Conservation (phyloP, 768 basidiomycete species). For the Auricularia heimuer region DNA sequence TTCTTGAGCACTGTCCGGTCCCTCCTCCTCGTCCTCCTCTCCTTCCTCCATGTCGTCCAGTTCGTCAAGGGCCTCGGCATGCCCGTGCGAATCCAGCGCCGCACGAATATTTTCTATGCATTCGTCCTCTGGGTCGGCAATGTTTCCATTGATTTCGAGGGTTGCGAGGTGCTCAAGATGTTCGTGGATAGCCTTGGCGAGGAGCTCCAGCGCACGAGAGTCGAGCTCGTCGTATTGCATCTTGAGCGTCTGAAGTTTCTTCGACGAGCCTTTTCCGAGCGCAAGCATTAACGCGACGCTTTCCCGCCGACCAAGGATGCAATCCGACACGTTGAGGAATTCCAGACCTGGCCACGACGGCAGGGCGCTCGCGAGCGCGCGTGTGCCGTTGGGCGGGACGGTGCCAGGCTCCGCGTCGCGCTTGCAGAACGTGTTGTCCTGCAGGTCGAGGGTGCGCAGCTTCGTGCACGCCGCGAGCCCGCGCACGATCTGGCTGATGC, state of each 20-base stretch:
- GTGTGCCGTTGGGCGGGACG: slow-evolving; percentile 48
- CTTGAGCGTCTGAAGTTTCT: slow-evolving; percentile 62
- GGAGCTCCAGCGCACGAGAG: slow-evolving; percentile 48
- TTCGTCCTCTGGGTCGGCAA: slow-evolving; percentile 34
- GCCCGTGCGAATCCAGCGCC: slow-evolving; percentile 28
- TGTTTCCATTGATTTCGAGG: slow-evolving; percentile 80
- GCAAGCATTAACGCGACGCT: slow-evolving; percentile 54
- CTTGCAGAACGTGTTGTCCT: slow-evolving; percentile 52
- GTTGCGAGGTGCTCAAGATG: slow-evolving; percentile 49
- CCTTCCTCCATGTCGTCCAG: slow-evolving; percentile 70
- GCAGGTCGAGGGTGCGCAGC: slow-evolving; percentile 75
- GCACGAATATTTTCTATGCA: slow-evolving; percentile 30
- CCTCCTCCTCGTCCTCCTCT: slow-evolving; percentile 52
- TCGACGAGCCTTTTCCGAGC: slow-evolving; percentile 61
- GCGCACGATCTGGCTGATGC: slow-evolving; percentile 65
- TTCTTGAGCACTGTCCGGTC: slow-evolving; percentile 28
- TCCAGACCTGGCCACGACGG: slow-evolving; percentile 59
- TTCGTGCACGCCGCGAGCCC: slow-evolving; percentile 61
- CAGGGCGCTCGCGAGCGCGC: slow-evolving; percentile 54
- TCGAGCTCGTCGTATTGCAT: slow-evolving; percentile 93
- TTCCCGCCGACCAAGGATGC: slow-evolving; percentile 74
- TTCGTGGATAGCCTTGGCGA: slow-evolving; percentile 55
- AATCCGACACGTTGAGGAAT: slow-evolving; percentile 87
- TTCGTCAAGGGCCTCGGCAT: slow-evolving; percentile 36
- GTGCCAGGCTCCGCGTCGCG: slow-evolving; percentile 27